Percentiles rank a stretch among this genome's conserved stretches.
These are phyloP conservation scores for Mentha longifolia DNA, from an alignment of 257 asterid genomes.

Conservation along the genomic window DNA sequence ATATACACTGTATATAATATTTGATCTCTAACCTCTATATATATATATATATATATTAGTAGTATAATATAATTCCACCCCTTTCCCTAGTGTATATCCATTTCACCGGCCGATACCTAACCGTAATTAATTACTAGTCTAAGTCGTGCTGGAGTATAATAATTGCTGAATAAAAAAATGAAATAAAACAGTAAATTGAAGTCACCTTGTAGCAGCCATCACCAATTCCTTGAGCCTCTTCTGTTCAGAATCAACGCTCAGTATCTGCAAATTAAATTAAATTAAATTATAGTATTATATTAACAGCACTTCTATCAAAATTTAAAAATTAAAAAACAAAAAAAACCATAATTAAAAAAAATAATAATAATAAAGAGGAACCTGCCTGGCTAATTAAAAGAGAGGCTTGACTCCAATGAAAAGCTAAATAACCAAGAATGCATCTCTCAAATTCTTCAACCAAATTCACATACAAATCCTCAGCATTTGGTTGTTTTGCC, in stretches of 20 bases:
- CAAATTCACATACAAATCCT: constrained; percentile 63
- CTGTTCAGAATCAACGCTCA: constrained; percentile 72
- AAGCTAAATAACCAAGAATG: constrained; percentile 80
- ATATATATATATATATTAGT: too few relatives aligned
- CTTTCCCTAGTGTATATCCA: background rate
- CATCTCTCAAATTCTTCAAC: constrained; percentile 89
- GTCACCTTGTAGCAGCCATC: constrained; percentile 92
- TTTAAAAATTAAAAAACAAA: too few relatives aligned
- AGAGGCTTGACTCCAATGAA: constrained; percentile 80
- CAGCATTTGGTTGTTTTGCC: constrained; percentile 47
- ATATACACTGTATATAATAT: too few relatives aligned
- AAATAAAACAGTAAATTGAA: background rate
- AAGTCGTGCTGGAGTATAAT: background rate
- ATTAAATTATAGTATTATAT: too few relatives aligned
- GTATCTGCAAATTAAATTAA: constrained; percentile 48
- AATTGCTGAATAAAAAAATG: background rate
- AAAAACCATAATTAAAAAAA: background rate
- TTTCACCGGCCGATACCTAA: background rate
- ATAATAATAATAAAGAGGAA: background rate
- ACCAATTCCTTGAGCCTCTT: constrained; percentile 75
- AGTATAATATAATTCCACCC: too few relatives aligned
- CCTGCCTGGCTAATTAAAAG: constrained; percentile 80
- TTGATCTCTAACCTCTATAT: too few relatives aligned
- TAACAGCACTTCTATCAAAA: background rate
- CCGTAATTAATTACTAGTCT: background rate